These are phyloP conservation scores for Metarhizium robertsii DNA, from an alignment of 2,329 filamentous ascomycete species.

Conservation along the genomic window DNA sequence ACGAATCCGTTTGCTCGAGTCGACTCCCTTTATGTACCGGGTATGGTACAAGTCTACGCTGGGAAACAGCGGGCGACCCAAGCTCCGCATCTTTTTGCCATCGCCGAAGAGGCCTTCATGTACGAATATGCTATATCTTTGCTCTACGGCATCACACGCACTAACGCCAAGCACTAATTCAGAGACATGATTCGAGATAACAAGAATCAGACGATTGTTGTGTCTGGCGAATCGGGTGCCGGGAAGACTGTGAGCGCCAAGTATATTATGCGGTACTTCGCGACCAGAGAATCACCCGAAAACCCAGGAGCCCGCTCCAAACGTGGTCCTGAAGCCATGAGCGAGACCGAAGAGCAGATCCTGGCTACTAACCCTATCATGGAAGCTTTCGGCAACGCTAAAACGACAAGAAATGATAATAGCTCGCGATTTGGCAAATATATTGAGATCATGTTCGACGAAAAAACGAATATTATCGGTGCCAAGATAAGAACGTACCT, in stretches of 20 bases:
- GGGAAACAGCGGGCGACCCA: conserved; percentile 95
- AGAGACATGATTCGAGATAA: conserved; percentile 95
- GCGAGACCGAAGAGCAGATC: conserved; percentile 97
- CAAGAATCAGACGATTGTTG: conserved; percentile 96
- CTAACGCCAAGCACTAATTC: conserved; percentile 34
- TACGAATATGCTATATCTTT: conserved; percentile 35
- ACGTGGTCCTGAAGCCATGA: conserved; percentile 73
- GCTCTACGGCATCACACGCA: neutral
- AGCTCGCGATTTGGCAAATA: conserved; percentile 99
- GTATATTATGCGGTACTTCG: conserved; percentile 99
- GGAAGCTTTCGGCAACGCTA: conserved; percentile 99
- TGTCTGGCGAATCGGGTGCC: conserved; percentile 97
- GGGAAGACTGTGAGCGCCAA: conserved; percentile 99
- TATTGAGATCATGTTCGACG: conserved; percentile 99
- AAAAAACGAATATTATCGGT: conserved; percentile 90
- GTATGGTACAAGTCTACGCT: conserved; percentile 99
- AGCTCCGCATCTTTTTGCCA: conserved; percentile 95
- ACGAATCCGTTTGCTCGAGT: conserved; percentile 97
- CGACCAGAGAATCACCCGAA: conserved; percentile 88
- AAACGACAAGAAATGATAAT: conserved; percentile 99
- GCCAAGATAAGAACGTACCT: conserved; percentile 96
- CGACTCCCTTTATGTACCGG: conserved; percentile 94
- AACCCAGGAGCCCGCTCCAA: conserved; percentile 71
- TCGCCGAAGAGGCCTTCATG: conserved; percentile 98
- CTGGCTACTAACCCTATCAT: conserved; percentile 98